phyloP scores from a whole-genome alignment of 2,329 filamentous ascomycete species.

The Aspergillus spinulosporus region DNA sequence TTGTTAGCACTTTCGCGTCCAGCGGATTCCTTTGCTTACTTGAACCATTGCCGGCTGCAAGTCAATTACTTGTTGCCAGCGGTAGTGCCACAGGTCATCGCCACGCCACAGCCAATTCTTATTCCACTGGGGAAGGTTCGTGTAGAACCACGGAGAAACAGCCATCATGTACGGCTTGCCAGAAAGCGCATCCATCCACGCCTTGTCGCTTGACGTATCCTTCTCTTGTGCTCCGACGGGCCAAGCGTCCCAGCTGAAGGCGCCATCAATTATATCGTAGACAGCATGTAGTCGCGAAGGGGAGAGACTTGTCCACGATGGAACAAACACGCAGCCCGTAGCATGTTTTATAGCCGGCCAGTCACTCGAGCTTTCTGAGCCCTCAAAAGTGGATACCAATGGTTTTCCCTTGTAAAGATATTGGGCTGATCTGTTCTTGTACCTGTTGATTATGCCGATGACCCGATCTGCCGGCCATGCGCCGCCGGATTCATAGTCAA shows the following conservation, averaged over 20 bases:
- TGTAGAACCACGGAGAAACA: conserved; percentile 59
- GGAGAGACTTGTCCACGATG: conserved; percentile 42
- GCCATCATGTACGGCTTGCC: conserved; percentile 55
- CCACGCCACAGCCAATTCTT: conserved; percentile 66
- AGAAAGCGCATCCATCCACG: conserved; percentile 42
- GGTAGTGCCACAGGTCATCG: conserved; percentile 62
- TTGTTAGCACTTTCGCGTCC: not conserved
- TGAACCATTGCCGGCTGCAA: conserved; percentile 53
- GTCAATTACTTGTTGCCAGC: conserved; percentile 57
- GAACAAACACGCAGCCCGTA: conserved; percentile 45
- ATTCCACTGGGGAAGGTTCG: conserved; percentile 55
- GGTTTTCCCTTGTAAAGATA: conserved; percentile 33
- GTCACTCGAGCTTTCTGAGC: conserved; percentile 40
- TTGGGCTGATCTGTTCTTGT: conserved; percentile 27
- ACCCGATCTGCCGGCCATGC: conserved; percentile 31
- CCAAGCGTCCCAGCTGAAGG: conserved; percentile 50
- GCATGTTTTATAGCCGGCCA: conserved; percentile 45
- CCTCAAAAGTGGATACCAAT: conserved; percentile 47
- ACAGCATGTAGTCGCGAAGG: conserved; percentile 30
- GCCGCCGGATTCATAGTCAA: conserved; percentile 35
- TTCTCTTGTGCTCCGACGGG: conserved; percentile 41
- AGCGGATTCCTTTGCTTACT: conserved; percentile 21
- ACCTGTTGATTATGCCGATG: conserved; percentile 30
- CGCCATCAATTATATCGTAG: conserved; percentile 39
- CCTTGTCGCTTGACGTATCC: conserved; percentile 37